Conservation (phyloP, 371 early-diverging fungal species). For the Apophysomyces ossiformis region DNA sequence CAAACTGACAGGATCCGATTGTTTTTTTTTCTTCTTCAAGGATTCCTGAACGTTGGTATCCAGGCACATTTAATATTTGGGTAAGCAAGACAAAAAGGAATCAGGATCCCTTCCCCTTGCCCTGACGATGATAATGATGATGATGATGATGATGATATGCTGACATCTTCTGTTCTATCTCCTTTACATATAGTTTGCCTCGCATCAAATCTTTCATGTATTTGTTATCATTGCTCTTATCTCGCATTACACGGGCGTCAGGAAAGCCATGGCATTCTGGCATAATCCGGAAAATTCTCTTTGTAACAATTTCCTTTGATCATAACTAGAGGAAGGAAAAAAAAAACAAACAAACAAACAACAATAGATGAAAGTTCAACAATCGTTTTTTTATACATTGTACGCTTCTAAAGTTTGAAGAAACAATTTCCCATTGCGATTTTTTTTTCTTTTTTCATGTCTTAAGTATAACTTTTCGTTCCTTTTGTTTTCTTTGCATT, state of each 20-base stretch:
- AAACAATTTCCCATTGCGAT: no score
- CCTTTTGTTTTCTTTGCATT: constrained; percentile 3
- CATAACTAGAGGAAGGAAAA: no score
- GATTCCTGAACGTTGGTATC: constrained; percentile 64
- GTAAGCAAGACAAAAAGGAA: constrained; percentile 43
- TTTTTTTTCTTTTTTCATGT: constrained; percentile 3
- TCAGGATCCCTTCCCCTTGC: neutral
- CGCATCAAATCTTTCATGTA: constrained; percentile 93
- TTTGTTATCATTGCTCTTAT: constrained; percentile 82
- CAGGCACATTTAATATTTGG: constrained; percentile 63
- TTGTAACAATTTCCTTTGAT: constrained; percentile 13
- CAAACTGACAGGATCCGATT: neutral
- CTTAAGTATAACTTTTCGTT: neutral
- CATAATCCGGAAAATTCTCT: constrained; percentile 31
- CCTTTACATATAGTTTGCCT: constrained; percentile 55
- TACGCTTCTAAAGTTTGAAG: no score
- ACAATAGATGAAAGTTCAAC: no score
- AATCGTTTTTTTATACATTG: no score
- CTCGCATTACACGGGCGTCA: constrained; percentile 81
- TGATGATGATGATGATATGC: neutral
- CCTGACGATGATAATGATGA: neutral
- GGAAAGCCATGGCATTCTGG: constrained; percentile 66
- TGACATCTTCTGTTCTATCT: no score
- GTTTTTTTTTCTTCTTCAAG: constrained; percentile 21
- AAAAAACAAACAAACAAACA: no score